Percentiles rank a stretch among this genome's conserved stretches.
Conservation (phyloP, 2,329 filamentous ascomycete species). For the Alternaria tenuissima region DNA sequence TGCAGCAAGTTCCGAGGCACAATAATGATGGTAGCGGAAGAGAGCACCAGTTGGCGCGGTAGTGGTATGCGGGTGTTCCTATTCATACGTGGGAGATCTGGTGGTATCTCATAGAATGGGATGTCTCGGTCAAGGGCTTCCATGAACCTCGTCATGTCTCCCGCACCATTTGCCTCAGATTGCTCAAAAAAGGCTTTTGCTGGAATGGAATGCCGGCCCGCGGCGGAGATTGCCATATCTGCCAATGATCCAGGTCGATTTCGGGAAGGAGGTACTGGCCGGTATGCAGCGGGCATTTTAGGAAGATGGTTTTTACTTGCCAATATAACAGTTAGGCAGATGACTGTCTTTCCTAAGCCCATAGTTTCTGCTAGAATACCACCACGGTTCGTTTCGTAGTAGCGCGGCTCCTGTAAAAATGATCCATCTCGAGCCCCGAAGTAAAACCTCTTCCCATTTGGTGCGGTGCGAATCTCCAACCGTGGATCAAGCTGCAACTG, state of each 20-base stretch:
- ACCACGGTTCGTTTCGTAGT: conserved; percentile 77
- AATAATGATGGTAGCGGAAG: conserved; percentile 76
- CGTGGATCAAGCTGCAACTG: conserved; percentile 75
- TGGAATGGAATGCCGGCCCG: conserved; percentile 72
- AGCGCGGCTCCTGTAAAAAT: conserved; percentile 70
- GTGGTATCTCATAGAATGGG: conserved; percentile 53
- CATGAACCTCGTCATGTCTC: conserved; percentile 46
- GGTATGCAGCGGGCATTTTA: conserved; percentile 69
- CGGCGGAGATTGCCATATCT: conserved; percentile 77
- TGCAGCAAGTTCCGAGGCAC: conserved; percentile 83
- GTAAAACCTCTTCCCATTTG: conserved; percentile 71
- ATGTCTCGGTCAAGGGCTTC: conserved; percentile 44
- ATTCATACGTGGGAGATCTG: conserved; percentile 51
- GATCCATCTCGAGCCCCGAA: conserved; percentile 71
- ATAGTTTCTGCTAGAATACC: conserved; percentile 84
- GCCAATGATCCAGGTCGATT: conserved; percentile 67
- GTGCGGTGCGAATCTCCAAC: conserved; percentile 67
- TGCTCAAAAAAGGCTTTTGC: conserved; percentile 73
- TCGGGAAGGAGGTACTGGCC: conserved; percentile 54
- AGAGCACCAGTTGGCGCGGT: conserved; percentile 67
- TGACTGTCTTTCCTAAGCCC: conserved; percentile 84
- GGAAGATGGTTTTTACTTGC: conserved; percentile 76
- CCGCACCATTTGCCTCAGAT: conserved; percentile 47
- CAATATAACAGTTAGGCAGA: conserved; percentile 75
- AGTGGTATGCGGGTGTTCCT: conserved; percentile 52